These are phyloP conservation scores for Kazachstania sp. DNA, from an alignment of 1,139 yeast genomes.

Conservation along the genomic window DNA sequence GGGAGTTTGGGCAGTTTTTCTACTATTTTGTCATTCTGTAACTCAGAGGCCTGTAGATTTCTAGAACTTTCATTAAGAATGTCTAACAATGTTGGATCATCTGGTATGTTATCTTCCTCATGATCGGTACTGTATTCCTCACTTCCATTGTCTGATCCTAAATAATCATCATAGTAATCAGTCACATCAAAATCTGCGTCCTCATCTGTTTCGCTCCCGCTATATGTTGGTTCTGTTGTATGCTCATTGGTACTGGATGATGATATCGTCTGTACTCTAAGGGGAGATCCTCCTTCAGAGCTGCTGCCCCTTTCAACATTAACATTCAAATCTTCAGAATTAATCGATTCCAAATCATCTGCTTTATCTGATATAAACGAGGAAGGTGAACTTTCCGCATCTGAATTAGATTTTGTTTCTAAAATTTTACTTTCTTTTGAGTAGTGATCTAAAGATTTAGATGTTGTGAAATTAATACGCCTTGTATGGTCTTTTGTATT, in stretches of 20 bases:
- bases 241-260: background rate
- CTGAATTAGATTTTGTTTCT: background rate
- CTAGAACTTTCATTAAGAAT: too few species aligned
- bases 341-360: conserved; percentile 3
- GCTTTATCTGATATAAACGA: background rate
- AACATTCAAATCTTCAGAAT: too few species aligned
- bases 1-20: background rate
- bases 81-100: background rate
- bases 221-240: background rate
- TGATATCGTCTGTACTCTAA: background rate
- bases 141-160: conserved; percentile 8
- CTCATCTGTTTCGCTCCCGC: background rate
- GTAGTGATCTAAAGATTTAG: conserved; percentile 15
- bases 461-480: conserved; percentile 19
- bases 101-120: background rate
- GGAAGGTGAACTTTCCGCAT: background rate
- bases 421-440: background rate
- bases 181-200: conserved; percentile 16
- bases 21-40: background rate
- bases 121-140: background rate
- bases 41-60: too few species aligned
- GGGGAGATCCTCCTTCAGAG: background rate
- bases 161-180: conserved; percentile 11
- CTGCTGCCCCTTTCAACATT: too few species aligned
- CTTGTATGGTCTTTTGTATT: background rate